Evolutionary conservation across 805 yeast species (phyloP).

Genomic region (Saccharomycopsis malanga): DNA sequence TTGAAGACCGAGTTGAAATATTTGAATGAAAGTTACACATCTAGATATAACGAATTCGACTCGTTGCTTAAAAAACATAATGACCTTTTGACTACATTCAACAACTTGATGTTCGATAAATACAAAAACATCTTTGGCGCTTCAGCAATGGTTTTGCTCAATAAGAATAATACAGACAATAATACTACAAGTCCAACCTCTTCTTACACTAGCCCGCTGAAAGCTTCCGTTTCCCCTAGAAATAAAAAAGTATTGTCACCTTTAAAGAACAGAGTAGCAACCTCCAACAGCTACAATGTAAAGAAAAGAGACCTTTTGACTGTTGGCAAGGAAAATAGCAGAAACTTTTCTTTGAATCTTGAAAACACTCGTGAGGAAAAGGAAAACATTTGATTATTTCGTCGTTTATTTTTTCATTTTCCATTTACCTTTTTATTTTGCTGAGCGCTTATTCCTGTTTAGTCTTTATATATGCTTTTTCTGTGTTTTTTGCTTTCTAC

Average conservation of each 20-base stretch:
- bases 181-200: not conserved
- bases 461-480: not conserved
- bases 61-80: slow-evolving; percentile 7
- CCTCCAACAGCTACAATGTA: not conserved
- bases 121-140: slow-evolving; percentile 20
- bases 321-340: not conserved
- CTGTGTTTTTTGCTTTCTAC: not conserved
- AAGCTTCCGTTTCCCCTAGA: not conserved
- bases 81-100: slow-evolving; percentile 8
- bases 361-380: not conserved
- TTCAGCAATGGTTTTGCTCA: slow-evolving; percentile 14
- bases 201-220: slow-evolving; percentile 5
- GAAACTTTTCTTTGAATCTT: not conserved
- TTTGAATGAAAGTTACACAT: slow-evolving; percentile 7
- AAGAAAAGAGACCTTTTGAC: not conserved
- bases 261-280: slow-evolving; percentile 8
- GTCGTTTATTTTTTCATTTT: not conserved
- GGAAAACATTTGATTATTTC: not conserved
- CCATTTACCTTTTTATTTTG: not conserved
- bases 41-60: slow-evolving; percentile 11
- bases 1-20: slow-evolving; percentile 7
- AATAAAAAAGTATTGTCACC: slow-evolving; percentile 11
- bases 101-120: slow-evolving; percentile 16
- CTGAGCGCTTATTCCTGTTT: not conserved
- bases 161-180: slow-evolving; percentile 1